phyloP scores from a whole-genome alignment of 176 grass and related monocot species.

The Thalia dealbata region DNA sequence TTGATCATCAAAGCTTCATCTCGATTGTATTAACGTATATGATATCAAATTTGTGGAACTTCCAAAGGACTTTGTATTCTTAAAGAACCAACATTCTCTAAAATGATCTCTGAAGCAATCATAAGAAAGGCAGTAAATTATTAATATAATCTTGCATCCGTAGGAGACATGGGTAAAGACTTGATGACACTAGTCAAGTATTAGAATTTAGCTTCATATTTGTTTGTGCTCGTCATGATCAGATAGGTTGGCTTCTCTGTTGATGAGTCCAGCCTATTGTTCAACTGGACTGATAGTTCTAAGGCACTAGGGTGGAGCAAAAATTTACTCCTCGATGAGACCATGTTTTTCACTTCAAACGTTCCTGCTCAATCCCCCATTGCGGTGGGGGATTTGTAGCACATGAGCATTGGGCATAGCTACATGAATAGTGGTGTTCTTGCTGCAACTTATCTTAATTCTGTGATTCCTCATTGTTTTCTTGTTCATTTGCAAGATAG shows the following conservation, averaged over 20 bases:
- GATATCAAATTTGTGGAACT: not conserved
- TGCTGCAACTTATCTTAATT: no score
- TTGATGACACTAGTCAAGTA: not conserved
- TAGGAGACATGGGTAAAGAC: not conserved
- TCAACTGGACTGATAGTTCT: not conserved
- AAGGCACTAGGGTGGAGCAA: not conserved
- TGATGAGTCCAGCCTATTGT: not conserved
- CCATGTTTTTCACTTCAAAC: not conserved
- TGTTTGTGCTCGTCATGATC: not conserved
- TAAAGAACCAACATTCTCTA: not conserved
- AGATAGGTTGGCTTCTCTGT: not conserved
- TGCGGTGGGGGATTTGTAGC: no score
- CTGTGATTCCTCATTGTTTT: not conserved
- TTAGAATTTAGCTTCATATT: not conserved
- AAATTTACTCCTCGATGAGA: not conserved
- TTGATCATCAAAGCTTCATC: not conserved
- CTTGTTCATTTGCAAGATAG: not conserved
- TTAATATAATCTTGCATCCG: not conserved
- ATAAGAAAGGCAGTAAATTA: no score
- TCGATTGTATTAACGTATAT: not conserved
- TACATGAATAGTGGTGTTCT: no score
- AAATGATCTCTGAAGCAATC: no score
- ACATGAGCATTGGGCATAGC: no score
- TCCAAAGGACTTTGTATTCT: not conserved
- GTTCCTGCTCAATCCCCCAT: not conserved